Conservation (phyloP, 2,329 filamentous ascomycete species). For the Macroventuria anomochaeta region DNA sequence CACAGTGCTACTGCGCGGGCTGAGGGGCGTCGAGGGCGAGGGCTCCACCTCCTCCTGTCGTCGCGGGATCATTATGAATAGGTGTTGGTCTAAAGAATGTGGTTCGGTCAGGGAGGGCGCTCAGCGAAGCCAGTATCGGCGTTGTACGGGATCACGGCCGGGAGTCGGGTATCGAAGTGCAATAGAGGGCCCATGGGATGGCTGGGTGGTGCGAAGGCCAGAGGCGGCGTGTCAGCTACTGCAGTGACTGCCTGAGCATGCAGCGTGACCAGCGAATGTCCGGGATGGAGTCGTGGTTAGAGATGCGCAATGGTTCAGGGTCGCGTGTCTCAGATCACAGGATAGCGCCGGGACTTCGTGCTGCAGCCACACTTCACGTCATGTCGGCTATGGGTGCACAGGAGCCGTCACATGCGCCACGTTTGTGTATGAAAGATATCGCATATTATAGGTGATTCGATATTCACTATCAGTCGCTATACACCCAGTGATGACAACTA, state of each 20-base stretch:
- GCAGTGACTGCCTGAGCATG: constrained; percentile 15
- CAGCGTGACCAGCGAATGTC: constrained; percentile 6
- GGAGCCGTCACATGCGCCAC: constrained; percentile 5
- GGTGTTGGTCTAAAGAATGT: constrained; percentile 6
- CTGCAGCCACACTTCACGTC: constrained; percentile 31
- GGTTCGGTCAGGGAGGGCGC: constrained; percentile 30
- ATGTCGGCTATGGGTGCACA: constrained; percentile 9
- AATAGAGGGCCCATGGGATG: constrained; percentile 34
- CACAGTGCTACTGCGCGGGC: constrained; percentile 38
- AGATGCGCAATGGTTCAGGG: constrained; percentile 17
- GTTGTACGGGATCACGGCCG: constrained; percentile 29
- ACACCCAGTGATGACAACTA: constrained; percentile 20
- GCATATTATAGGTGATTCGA: constrained; percentile 10
- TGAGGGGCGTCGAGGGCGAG: constrained; percentile 26
- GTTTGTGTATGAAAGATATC: background rate
- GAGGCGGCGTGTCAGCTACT: constrained; percentile 9
- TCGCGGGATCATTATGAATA: constrained; percentile 14
- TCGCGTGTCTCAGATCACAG: constrained; percentile 15
- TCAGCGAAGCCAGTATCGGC: constrained; percentile 20
- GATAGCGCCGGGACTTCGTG: constrained; percentile 12
- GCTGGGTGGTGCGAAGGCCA: constrained; percentile 1
- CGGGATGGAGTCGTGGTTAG: constrained; percentile 8
- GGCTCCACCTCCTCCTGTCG: constrained; percentile 23
- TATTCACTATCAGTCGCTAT: constrained; percentile 18
- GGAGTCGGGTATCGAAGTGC: constrained; percentile 34